These are phyloP conservation scores for Eucommia ulmoides DNA, from an alignment of 257 asterid genomes.

Conservation along the genomic window DNA sequence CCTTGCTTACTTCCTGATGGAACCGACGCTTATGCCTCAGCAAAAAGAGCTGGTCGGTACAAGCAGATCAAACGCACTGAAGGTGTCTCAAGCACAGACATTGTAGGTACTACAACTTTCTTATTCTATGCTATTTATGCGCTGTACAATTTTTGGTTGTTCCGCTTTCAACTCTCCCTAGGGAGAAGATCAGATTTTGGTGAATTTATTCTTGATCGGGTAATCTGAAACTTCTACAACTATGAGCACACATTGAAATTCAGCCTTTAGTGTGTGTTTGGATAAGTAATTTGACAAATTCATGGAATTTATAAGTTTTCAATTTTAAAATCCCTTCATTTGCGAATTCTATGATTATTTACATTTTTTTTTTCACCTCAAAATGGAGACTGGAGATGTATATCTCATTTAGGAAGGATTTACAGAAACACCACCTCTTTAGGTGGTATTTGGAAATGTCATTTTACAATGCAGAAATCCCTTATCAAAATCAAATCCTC, in stretches of 20 bases:
- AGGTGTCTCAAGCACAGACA: slow-evolving; percentile 97
- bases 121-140: slow-evolving; percentile 9
- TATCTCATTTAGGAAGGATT: no score
- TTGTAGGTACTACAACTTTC: slow-evolving; percentile 72
- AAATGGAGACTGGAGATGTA: no score
- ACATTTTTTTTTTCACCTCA: no score
- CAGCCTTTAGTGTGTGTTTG: no score
- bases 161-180: neutral
- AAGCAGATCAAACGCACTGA: slow-evolving; percentile 96
- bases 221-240: neutral
- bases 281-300: no score
- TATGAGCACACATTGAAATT: neutral
- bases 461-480: no score
- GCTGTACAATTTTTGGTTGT: neutral
- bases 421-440: no score
- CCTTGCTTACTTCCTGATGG: slow-evolving; percentile 96
- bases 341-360: no score
- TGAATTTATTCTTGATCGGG: neutral
- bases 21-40: slow-evolving; percentile 90
- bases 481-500: no score
- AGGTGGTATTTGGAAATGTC: no score
- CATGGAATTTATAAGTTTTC: no score
- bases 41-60: slow-evolving; percentile 91
- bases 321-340: no score
- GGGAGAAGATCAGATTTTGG: neutral